Percentiles rank a stretch among this genome's conserved stretches.
Evolutionary conservation across 164 flowering plant species (phyloP).

Genomic region (Chimonanthus salicifolius): DNA sequence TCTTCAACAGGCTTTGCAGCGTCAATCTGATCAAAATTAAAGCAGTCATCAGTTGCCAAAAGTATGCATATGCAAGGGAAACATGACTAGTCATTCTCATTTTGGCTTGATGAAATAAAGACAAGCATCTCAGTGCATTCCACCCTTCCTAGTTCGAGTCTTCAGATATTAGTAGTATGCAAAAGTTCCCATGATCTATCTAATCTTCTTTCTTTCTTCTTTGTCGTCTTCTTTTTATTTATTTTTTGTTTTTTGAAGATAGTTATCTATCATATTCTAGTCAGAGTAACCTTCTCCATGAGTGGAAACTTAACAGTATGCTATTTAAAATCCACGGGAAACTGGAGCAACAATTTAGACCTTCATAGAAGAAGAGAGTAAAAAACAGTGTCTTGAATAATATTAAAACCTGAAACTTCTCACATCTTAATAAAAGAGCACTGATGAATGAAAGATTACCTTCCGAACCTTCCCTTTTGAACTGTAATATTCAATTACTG

Average conservation of each 20-base stretch:
- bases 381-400: not conserved
- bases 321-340: not conserved
- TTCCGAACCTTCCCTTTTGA: conserved; percentile 65
- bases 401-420: not conserved
- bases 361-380: not conserved
- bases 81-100: not conserved
- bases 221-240: too few species aligned
- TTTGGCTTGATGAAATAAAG: not conserved
- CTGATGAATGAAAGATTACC: conserved; percentile 32
- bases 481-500: conserved; percentile 63
- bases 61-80: not conserved
- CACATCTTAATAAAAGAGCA: not conserved
- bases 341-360: not conserved
- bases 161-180: not conserved
- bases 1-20: conserved; percentile 68
- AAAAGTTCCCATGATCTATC: not conserved
- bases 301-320: not conserved
- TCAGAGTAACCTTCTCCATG: not conserved
- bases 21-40: conserved; percentile 45
- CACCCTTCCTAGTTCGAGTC: not conserved
- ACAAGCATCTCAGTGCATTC: not conserved
- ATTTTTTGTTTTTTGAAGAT: too few species aligned
- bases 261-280: not conserved
- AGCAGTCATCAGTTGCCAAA: not conserved
- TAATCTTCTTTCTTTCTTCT: too few species aligned